Percentiles rank a stretch among this genome's conserved stretches.
phyloP scores from a whole-genome alignment of 2,329 filamentous ascomycete species.

The Arachnopeziza araneosa region DNA sequence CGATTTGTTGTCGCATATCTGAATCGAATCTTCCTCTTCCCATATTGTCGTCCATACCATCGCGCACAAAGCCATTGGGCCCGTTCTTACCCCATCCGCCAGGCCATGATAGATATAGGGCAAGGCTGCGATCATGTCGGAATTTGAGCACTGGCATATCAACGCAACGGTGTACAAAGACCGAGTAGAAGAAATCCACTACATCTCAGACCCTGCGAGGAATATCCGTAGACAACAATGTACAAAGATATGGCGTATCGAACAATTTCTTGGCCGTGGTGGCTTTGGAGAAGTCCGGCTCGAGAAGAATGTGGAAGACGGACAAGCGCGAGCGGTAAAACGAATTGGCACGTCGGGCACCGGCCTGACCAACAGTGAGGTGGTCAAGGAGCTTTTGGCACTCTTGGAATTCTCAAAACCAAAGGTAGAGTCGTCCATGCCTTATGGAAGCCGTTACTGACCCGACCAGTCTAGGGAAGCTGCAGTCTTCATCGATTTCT shows the following conservation, averaged over 20 bases:
- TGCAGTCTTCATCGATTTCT: conserved; percentile 27
- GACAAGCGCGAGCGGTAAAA: conserved; percentile 8
- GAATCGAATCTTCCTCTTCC: too few relatives aligned
- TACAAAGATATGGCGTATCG: conserved; percentile 6
- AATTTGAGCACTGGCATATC: conserved; percentile 7
- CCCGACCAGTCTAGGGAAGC: background rate
- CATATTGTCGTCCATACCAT: too few relatives aligned
- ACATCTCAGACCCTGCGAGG: background rate
- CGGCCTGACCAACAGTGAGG: background rate
- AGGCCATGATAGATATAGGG: background rate
- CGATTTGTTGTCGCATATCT: too few relatives aligned
- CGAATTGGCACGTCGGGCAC: background rate
- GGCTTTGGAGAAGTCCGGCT: conserved; percentile 10
- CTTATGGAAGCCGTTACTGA: background rate
- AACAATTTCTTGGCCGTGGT: conserved; percentile 3
- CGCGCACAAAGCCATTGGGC: too few relatives aligned
- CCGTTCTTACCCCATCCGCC: background rate
- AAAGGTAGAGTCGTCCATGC: background rate
- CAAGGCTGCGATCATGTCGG: background rate
- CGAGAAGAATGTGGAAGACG: background rate
- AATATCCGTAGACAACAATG: background rate
- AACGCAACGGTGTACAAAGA: conserved; percentile 4
- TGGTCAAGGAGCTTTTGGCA: conserved; percentile 7
- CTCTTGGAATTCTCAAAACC: conserved; percentile 10
- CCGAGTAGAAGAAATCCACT: background rate